Conservation (phyloP, 805 yeast genomes). For the Cyberlindnera veronae region DNA sequence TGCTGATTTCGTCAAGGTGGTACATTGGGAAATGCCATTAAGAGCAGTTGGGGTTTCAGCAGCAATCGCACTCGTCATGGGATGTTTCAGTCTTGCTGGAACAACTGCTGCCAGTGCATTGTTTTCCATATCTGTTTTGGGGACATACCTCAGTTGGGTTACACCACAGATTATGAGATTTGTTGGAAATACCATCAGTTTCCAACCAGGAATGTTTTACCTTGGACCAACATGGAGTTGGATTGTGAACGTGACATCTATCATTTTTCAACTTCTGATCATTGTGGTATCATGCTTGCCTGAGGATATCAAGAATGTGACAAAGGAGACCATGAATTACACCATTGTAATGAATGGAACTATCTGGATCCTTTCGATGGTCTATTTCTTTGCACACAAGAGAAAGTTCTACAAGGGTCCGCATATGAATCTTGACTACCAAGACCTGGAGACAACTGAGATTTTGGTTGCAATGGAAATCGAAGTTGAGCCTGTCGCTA, state of each 20-base stretch:
- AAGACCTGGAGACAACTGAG: constrained; percentile 19
- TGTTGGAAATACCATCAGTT: constrained; percentile 46
- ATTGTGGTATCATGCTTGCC: constrained; percentile 65
- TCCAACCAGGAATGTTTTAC: constrained; percentile 65
- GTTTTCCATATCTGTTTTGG: constrained; percentile 40
- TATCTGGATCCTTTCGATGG: constrained; percentile 51
- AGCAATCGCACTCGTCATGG: constrained; percentile 33
- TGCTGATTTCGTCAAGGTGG: constrained; percentile 51
- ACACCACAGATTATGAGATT: constrained; percentile 36
- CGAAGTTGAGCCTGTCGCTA: constrained; percentile 1
- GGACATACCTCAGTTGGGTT: constrained; percentile 41
- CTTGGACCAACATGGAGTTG: constrained; percentile 50
- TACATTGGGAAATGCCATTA: constrained; percentile 55
- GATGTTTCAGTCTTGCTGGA: constrained; percentile 38
- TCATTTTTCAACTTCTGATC: constrained; percentile 47
- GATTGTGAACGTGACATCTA: constrained; percentile 43
- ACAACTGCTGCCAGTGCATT: constrained; percentile 42
- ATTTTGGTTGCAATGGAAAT: constrained; percentile 10
- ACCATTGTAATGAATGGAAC: constrained; percentile 63
- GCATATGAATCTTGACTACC: constrained; percentile 30
- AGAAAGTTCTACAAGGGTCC: constrained; percentile 60
- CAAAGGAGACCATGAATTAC: constrained; percentile 60
- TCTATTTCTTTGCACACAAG: constrained; percentile 51
- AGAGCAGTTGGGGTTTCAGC: constrained; percentile 52
- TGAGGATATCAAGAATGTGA: constrained; percentile 28